Evolutionary conservation across 805 yeast species (phyloP).

Genomic region (Zygoascus tannicola): DNA sequence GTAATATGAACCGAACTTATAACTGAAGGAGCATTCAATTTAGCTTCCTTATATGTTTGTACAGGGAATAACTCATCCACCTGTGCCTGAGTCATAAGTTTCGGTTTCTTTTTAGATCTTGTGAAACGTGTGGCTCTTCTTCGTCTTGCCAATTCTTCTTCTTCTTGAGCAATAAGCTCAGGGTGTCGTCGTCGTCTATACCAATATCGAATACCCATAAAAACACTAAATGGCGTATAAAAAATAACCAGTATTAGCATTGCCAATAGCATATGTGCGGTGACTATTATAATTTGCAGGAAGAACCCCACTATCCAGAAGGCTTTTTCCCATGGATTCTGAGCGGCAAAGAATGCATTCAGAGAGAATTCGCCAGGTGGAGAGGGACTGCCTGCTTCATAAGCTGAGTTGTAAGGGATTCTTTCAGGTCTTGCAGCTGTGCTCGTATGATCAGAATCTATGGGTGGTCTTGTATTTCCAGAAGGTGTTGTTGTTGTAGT

Average conservation of each 20-base stretch:
- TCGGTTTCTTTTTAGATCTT: constrained; percentile 14
- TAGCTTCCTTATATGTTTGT: constrained; percentile 22
- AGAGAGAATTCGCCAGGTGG: no score
- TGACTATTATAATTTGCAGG: no score
- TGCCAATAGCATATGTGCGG: constrained; percentile 9
- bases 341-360: no score
- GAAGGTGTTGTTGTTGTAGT: no score
- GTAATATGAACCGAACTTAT: not conserved
- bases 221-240: constrained; percentile 16
- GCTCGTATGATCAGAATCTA: no score
- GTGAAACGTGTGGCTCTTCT: constrained; percentile 3
- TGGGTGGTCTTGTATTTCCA: no score
- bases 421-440: no score
- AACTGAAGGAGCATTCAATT: constrained; percentile 7
- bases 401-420: not conserved
- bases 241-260: constrained; percentile 11
- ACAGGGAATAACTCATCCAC: constrained; percentile 27
- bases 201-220: constrained; percentile 27
- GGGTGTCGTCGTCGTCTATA: constrained; percentile 22
- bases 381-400: no score
- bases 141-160: constrained; percentile 6
- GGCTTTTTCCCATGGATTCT: no score
- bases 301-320: no score
- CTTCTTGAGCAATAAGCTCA: constrained; percentile 9
- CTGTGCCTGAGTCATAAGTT: constrained; percentile 22